Percentiles rank a stretch among this genome's conserved stretches.
These are phyloP conservation scores for Geotrichum candidum DNA, from an alignment of 1,139 yeast species.

Conservation along the genomic window DNA sequence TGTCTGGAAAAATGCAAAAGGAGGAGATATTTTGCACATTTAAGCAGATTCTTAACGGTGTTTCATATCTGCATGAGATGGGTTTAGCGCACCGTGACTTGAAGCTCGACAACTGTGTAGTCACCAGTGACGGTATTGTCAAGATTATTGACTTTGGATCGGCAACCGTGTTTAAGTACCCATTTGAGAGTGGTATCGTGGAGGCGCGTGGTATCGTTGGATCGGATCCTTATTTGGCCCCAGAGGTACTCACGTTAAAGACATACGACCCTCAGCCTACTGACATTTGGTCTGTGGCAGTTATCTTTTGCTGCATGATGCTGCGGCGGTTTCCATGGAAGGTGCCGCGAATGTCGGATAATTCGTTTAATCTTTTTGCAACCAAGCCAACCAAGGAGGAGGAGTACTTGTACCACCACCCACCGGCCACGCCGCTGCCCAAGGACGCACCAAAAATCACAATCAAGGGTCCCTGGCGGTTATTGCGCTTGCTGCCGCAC, in stretches of 20 bases:
- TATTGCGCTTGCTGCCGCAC: constrained; percentile 79
- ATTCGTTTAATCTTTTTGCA: constrained; percentile 68
- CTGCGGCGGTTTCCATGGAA: constrained; percentile 96
- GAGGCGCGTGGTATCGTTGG: constrained; percentile 93
- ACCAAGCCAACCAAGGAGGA: constrained; percentile 31
- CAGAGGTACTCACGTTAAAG: constrained; percentile 72
- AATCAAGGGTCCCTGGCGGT: constrained; percentile 73
- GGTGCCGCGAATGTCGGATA: constrained; percentile 81
- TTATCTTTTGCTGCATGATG: constrained; percentile 93
- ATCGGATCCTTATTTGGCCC: constrained; percentile 95
- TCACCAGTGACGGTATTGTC: constrained; percentile 68
- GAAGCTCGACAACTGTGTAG: constrained; percentile 90
- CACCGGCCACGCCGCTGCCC: constrained; percentile 12
- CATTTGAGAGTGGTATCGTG: constrained; percentile 72
- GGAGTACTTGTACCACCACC: constrained; percentile 13
- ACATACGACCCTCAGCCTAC: constrained; percentile 89
- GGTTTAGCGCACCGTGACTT: constrained; percentile 95
- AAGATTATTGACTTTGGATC: constrained; percentile 56
- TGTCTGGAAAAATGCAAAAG: constrained; percentile 89
- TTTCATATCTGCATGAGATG: constrained; percentile 71
- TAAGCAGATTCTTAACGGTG: constrained; percentile 80
- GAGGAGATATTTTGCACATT: constrained; percentile 85
- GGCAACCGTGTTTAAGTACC: constrained; percentile 89
- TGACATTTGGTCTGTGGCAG: constrained; percentile 93
- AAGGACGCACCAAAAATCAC: constrained; percentile 22